phyloP scores from a whole-genome alignment of 441 rosid species.

The Euphorbia corollata region DNA sequence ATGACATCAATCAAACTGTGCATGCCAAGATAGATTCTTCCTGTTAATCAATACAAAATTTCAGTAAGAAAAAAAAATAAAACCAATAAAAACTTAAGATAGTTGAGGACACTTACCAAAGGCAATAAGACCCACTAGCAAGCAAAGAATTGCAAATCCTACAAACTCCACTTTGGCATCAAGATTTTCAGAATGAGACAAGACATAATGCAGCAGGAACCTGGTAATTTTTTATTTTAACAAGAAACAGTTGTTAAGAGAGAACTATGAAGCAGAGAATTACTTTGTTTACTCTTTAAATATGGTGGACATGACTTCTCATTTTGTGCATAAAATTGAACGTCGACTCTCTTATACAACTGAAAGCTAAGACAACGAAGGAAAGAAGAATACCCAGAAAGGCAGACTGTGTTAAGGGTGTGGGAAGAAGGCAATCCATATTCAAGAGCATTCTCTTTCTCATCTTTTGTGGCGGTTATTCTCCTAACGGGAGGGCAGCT shows the following conservation, averaged over 20 bases:
- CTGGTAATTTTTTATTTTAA: conserved; percentile 32
- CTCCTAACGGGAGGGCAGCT: conserved; percentile 80
- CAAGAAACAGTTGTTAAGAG: conserved; percentile 10
- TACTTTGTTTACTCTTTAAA: too few species aligned
- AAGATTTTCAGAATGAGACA: conserved; percentile 35
- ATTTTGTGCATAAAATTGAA: too few species aligned
- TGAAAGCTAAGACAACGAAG: neutral
- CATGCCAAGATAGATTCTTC: conserved; percentile 98
- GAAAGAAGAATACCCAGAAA: conserved; percentile 59
- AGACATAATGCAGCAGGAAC: conserved; percentile 61
- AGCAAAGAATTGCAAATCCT: conserved; percentile 56
- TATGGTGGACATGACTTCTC: too few species aligned
- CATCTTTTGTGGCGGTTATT: conserved; percentile 85
- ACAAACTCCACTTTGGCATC: conserved; percentile 32
- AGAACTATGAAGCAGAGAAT: too few species aligned
- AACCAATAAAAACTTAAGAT: conserved; percentile 4
- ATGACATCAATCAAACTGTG: conserved; percentile 80
- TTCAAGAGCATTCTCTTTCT: conserved; percentile 91
- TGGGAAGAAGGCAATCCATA: conserved; percentile 99
- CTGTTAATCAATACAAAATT: conserved; percentile 44
- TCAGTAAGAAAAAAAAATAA: conserved; percentile 13
- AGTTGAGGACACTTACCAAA: conserved; percentile 44
- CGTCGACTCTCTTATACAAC: too few species aligned
- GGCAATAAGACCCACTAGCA: conserved; percentile 58
- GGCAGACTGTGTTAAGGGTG: conserved; percentile 84